Conservation (phyloP, 306 rosid species). For the cucumber (Cucumis sativus) region Cucumber_9930_V3 NC_026658.2:18055001-18055500, state of each 20-base stretch:
- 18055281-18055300: conserved; percentile 41
- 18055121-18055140: not conserved
- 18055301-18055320: conserved; percentile 53
- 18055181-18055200: not conserved
- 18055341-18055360: conserved; percentile 82
- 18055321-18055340: conserved; percentile 91
- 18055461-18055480: not conserved
- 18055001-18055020: not conserved
- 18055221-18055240: not conserved
- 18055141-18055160: not conserved
- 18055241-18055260: not conserved
- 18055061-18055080: not conserved
- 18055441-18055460: conserved; percentile 11
- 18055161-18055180: not conserved
- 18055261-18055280: conserved; percentile 8
- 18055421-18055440: conserved; percentile 48
- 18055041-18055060: not conserved
- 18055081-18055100: not conserved
- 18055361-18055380: conserved; percentile 70
- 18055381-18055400: conserved; percentile 52
- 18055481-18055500: not conserved
- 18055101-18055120: not conserved
- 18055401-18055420: conserved; percentile 69
- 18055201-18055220: not conserved
- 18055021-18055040: not conserved